A percentile compares a stretch with the other conserved stretches of the same genome.
These are phyloP conservation scores for Blastocladiella emersonii DNA, from an alignment of 371 early-diverging fungal genomes.

Conservation along the genomic window DNA sequence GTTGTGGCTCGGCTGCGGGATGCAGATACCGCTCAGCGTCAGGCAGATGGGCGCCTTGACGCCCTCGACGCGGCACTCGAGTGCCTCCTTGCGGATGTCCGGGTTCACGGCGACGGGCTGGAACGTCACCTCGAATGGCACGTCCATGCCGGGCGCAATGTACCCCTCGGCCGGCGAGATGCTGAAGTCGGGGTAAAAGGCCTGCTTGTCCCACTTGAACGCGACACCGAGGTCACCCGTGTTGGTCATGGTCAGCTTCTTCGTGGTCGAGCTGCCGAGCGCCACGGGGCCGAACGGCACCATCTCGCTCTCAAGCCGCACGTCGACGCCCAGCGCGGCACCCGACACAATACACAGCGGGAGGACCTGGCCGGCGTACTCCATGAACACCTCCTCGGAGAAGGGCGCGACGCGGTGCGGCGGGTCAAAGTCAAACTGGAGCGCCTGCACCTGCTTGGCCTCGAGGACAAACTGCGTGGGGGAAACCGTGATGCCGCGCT, in stretches of 20 bases:
- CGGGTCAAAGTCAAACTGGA: constrained; percentile 30
- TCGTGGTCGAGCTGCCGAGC: constrained; percentile 23
- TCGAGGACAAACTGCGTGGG: constrained; percentile 13
- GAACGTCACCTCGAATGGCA: constrained; percentile 35
- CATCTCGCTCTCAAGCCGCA: constrained; percentile 30
- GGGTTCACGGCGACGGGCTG: constrained; percentile 31
- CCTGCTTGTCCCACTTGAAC: constrained; percentile 27
- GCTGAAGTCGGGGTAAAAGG: constrained; percentile 30
- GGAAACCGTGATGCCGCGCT: constrained; percentile 7
- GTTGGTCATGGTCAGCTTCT: constrained; percentile 32
- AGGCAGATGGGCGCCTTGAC: constrained; percentile 17
- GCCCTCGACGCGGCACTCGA: constrained; percentile 27
- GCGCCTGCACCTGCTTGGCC: constrained; percentile 20
- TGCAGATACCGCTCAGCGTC: constrained; percentile 33
- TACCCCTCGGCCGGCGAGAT: constrained; percentile 37
- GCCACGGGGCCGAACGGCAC: constrained; percentile 40
- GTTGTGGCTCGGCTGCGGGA: constrained; percentile 27
- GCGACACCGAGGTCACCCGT: constrained; percentile 34
- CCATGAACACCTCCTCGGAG: constrained; percentile 26
- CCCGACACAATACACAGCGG: constrained; percentile 27
- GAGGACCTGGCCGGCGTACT: constrained; percentile 19
- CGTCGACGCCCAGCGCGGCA: constrained; percentile 36
- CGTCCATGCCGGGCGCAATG: constrained; percentile 38
- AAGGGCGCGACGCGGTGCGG: constrained; percentile 27
- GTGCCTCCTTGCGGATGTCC: constrained; percentile 32